Evolutionary conservation across 2,329 filamentous ascomycete genomes (phyloP).

Genomic region (Colletotrichum falcatum): DNA sequence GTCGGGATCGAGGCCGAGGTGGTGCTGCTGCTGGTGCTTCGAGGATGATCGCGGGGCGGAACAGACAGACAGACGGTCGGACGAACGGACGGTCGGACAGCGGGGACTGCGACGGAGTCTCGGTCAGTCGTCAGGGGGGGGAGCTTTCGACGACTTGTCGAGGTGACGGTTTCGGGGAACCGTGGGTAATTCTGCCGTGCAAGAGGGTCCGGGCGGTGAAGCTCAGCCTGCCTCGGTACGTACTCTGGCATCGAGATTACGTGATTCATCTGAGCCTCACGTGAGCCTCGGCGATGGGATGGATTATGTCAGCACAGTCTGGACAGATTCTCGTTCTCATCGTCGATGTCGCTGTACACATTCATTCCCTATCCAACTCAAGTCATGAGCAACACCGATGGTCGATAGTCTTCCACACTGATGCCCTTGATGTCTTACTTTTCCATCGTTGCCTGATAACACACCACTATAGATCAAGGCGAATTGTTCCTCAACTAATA

Average conservation of each 20-base stretch:
- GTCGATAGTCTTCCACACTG: not conserved
- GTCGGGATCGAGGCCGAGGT: not conserved
- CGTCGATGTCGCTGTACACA: too few relatives aligned
- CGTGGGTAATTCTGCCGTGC: constrained; percentile 40
- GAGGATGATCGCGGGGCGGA: constrained; percentile 7
- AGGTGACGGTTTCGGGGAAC: constrained; percentile 37
- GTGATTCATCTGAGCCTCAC: not conserved
- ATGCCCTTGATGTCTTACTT: not conserved
- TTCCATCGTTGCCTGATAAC: not conserved
- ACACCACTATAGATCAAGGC: not conserved
- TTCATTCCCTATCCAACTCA: not conserved
- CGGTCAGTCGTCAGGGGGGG: constrained; percentile 12
- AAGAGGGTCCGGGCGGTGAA: constrained; percentile 34
- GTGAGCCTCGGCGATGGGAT: not conserved
- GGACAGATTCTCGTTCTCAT: too few relatives aligned
- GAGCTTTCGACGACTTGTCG: not conserved
- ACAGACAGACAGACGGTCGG: not conserved
- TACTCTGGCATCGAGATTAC: not conserved
- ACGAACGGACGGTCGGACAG: not conserved
- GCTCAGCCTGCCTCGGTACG: not conserved
- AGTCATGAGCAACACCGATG: not conserved
- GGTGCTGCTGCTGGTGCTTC: not conserved
- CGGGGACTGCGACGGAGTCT: constrained; percentile 28
- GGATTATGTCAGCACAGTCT: constrained; percentile 10
- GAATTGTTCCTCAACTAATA: not conserved